Percentiles rank a stretch among this genome's conserved stretches.
Evolutionary conservation across 108 stramenopile species (phyloP).

Genomic region (Pseudonitzschia pungens): DNA sequence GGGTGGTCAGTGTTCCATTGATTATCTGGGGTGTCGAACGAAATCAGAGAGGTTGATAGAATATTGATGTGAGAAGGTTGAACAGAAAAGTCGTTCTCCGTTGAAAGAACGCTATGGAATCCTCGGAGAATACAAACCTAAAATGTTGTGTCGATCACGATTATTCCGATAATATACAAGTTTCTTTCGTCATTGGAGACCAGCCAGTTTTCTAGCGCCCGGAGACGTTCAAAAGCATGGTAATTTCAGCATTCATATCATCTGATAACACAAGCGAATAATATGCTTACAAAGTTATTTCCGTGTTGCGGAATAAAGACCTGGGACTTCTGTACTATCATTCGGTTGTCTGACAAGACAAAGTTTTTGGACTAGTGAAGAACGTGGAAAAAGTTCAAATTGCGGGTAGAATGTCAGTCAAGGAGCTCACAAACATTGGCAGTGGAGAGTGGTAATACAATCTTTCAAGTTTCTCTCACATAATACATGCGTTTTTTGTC

Average conservation of each 20-base stretch:
- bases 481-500: slow-evolving; percentile 49
- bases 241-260: neutral
- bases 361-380: no score
- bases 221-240: neutral
- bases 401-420: neutral
- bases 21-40: no score
- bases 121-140: slow-evolving; percentile 42
- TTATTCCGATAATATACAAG: slow-evolving; percentile 13
- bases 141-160: slow-evolving; percentile 28
- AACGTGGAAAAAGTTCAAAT: neutral
- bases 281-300: neutral
- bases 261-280: neutral
- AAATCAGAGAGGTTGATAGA: no score
- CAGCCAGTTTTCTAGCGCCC: neutral
- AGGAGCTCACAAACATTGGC: neutral
- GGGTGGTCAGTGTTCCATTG: no score
- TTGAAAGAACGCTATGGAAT: neutral
- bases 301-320: neutral
- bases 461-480: slow-evolving; percentile 28
- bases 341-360: no score
- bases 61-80: no score
- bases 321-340: no score
- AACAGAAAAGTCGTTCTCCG: neutral
- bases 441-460: no score
- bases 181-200: slow-evolving; percentile 25